These are phyloP conservation scores for Neoconidiobolus thromboides DNA, from an alignment of 371 early-diverging fungal genomes.

Conservation along the genomic window DNA sequence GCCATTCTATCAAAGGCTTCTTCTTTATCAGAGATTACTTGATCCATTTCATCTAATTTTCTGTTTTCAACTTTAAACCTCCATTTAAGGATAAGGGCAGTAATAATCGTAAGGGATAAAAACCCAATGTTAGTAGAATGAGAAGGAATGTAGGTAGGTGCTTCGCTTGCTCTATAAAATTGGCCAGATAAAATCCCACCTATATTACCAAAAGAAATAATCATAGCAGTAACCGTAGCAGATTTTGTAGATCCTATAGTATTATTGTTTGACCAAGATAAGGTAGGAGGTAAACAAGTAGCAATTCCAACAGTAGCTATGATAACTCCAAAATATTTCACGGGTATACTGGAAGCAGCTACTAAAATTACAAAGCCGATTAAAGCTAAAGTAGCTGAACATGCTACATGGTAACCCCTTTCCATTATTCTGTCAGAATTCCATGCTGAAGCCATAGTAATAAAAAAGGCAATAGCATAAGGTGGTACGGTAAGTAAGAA, in stretches of 20 bases:
- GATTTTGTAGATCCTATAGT: conserved; percentile 42
- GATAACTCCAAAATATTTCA: conserved; percentile 27
- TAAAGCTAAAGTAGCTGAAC: conserved; percentile 32
- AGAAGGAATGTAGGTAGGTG: background rate
- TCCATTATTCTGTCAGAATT: conserved; percentile 37
- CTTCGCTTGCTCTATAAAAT: background rate
- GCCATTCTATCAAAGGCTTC: background rate
- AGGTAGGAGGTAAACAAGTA: conserved; percentile 29
- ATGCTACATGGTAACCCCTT: conserved; percentile 37
- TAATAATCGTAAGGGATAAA: background rate
- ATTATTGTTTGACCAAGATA: conserved; percentile 38
- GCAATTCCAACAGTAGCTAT: conserved; percentile 34
- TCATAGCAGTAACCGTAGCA: conserved; percentile 32
- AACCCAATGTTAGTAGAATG: conserved; percentile 1
- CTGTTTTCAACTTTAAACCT: background rate
- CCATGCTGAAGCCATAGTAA: conserved; percentile 32
- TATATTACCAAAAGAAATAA: conserved; percentile 38
- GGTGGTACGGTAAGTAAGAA: conserved; percentile 29
- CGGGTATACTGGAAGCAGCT: conserved; percentile 14
- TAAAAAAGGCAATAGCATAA: conserved; percentile 22
- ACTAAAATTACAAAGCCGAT: conserved; percentile 42
- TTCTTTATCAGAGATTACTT: background rate
- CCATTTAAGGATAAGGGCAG: background rate
- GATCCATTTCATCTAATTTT: background rate
- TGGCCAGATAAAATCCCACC: conserved; percentile 21